Evolutionary conservation across 2,329 filamentous ascomycete species (phyloP), one percentile per base, ranked within the genome.

Genomic region (Metarhizium humberi): DNA sequence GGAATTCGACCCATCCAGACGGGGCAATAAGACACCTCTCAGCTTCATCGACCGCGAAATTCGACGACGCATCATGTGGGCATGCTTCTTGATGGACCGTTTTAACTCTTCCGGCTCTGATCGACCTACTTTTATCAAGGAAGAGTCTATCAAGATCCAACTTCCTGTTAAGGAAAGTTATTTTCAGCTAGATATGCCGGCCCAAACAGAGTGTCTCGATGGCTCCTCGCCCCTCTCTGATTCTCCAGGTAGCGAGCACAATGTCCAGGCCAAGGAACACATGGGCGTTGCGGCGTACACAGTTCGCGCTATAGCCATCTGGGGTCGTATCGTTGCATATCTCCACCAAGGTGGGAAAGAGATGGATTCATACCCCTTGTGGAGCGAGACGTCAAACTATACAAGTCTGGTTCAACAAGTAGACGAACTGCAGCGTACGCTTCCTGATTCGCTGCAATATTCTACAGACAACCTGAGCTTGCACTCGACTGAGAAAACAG

Each of bases 101-200:
- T 96, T 96, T 75, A 96, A 95, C 71, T 96, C 92, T 0, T 96
- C 92, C 1, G 92, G 94, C 2, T 95, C 90, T 2, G 92, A 96
- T 64, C 81, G 92, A 42, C 94, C 94, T 20, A 89, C 90, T 53
- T 96, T 96, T 62, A 87, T 96, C 54, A 87, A 89, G 61, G 91
- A 96, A 68, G 89, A 94, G 61, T 90, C 89, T 55, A 81, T 97
- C 58, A 86, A 90, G 61, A 90, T 96, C 16, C 92, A 94, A 60
- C 74, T 99, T 29, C 94, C 94, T 0, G 88, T 96, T 63, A 92
- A 89, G 66, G 94, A 99, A 68, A 85, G 86, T 51, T 85, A 90
- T 59, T 97, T 96, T 64, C 86, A 92, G 60, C 84, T 96, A 66
- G 92, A 96, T 66, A 92, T 96, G 66, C 87, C 90, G 1, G 92